phyloP scores from a whole-genome alignment of 2,329 filamentous ascomycete species.

The Claviceps fusiformis region DNA sequence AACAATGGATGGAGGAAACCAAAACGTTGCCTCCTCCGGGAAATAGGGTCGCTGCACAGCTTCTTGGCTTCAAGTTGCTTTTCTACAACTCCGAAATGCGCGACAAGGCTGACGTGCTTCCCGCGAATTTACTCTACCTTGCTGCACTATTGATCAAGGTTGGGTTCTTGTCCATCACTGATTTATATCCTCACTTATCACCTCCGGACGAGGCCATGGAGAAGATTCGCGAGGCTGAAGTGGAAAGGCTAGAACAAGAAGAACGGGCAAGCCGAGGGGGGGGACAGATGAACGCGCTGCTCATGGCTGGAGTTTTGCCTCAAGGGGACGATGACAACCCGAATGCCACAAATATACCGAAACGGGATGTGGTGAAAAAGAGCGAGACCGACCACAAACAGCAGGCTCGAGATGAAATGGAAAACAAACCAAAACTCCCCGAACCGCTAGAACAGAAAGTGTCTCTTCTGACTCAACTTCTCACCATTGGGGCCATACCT shows the following conservation, averaged over 20 bases:
- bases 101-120: conserved; percentile 61
- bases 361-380: conserved; percentile 39
- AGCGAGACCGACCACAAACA: conserved; percentile 39
- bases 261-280: conserved; percentile 60
- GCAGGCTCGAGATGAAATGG: conserved; percentile 24
- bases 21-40: conserved; percentile 71
- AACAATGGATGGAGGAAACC: conserved; percentile 68
- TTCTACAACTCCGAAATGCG: conserved; percentile 81
- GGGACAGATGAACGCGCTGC: conserved; percentile 66
- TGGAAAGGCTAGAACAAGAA: conserved; percentile 65
- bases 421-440: conserved; percentile 40
- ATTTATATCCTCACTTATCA: conserved; percentile 86
- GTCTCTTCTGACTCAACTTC: conserved; percentile 65
- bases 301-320: conserved; percentile 71
- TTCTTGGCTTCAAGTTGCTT: conserved; percentile 91
- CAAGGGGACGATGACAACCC: conserved; percentile 56
- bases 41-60: conserved; percentile 82
- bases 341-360: conserved; percentile 22
- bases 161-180: conserved; percentile 83
- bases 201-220: conserved; percentile 77
- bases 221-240: conserved; percentile 51
- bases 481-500: conserved; percentile 83
- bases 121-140: conserved; percentile 85
- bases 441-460: conserved; percentile 84
- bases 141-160: conserved; percentile 90